Conservation (phyloP, 345 rosid genomes). For the Noccaea caerulescens region DNA sequence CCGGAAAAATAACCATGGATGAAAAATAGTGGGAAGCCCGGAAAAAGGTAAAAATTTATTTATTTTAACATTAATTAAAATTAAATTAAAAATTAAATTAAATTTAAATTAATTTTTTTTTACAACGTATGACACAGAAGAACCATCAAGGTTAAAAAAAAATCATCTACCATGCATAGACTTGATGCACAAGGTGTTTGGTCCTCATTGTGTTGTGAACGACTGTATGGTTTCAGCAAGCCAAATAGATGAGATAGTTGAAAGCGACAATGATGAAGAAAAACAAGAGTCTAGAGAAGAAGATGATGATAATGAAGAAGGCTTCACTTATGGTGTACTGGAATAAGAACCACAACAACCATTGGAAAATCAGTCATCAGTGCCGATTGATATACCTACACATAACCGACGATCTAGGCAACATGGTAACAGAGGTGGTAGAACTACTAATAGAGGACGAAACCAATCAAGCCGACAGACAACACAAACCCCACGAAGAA, state of each 20-base stretch:
- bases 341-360: background rate
- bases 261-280: background rate
- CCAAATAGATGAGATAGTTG: background rate
- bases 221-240: background rate
- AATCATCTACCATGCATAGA: background rate
- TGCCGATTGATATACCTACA: background rate
- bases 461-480: background rate
- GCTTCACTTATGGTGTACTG: background rate
- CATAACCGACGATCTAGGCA: background rate
- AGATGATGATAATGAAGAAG: background rate
- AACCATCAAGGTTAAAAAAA: background rate
- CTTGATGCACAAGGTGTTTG: background rate
- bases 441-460: background rate
- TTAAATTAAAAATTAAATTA: background rate
- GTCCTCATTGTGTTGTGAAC: background rate
- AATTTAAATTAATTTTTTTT: background rate
- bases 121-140: background rate
- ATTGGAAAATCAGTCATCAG: background rate
- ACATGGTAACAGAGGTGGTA: background rate
- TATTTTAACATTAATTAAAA: too few species aligned
- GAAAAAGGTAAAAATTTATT: background rate
- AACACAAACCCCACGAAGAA: background rate
- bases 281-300: background rate
- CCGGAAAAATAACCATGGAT: background rate
- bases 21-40: background rate